phyloP scores from a whole-genome alignment of 441 rosid genomes.

The Codiaeum variegatum region DNA sequence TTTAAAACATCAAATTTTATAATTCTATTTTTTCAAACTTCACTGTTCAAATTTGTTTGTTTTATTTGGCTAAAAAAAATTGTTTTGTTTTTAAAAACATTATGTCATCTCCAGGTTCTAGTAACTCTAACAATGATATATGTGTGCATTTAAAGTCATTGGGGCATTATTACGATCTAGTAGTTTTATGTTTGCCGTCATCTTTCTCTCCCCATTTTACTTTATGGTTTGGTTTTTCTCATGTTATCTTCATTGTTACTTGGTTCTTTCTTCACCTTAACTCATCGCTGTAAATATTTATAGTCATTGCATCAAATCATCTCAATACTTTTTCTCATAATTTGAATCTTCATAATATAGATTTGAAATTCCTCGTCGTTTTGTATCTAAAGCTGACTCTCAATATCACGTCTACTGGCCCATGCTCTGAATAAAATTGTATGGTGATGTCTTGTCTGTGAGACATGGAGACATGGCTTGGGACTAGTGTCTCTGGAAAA shows the following conservation, averaged over 20 bases:
- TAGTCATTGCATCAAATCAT: not conserved
- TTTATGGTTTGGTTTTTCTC: not conserved
- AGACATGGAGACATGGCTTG: slow-evolving; percentile 26
- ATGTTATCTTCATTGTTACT: not conserved
- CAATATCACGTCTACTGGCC: slow-evolving; percentile 27
- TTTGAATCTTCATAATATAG: not conserved
- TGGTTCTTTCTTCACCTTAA: not conserved
- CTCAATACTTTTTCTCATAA: slow-evolving; percentile 6
- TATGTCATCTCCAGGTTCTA: not conserved
- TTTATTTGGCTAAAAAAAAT: too few relatives aligned
- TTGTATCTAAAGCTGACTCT: slow-evolving; percentile 5
- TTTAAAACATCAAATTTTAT: not conserved
- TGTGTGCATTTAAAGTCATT: not conserved
- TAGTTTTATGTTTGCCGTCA: not conserved
- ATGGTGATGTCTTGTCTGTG: slow-evolving; percentile 15
- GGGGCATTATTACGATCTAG: not conserved
- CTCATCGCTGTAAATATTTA: not conserved
- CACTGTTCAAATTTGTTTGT: not conserved
- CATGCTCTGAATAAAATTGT: slow-evolving; percentile 19
- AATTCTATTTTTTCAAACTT: not conserved
- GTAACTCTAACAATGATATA: not conserved
- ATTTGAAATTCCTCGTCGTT: slow-evolving; percentile 4
- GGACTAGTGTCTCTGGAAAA: slow-evolving; percentile 19
- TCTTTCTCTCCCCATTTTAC: not conserved
- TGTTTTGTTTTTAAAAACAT: not conserved